Percentiles rank a stretch among this genome's conserved stretches.
Evolutionary conservation across 2,329 filamentous ascomycete species (phyloP).

Genomic region (Metarhizium rileyi): DNA sequence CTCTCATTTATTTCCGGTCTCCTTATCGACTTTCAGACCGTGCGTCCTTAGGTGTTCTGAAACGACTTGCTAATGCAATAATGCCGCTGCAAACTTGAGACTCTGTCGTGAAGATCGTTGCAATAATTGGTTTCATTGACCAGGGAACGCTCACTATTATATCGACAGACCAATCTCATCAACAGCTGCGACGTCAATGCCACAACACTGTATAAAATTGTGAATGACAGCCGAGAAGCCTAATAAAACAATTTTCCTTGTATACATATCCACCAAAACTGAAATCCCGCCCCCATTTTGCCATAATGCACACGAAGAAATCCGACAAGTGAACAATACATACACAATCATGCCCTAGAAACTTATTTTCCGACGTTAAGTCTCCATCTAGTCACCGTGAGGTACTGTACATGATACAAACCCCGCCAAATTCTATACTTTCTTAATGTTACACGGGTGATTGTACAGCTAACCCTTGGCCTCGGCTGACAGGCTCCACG

Average conservation of each 20-base stretch:
- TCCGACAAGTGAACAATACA: neutral
- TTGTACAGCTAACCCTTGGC: neutral
- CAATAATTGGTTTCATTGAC: neutral
- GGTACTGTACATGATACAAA: neutral
- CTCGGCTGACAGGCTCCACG: neutral
- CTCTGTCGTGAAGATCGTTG: neutral
- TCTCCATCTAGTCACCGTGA: neutral
- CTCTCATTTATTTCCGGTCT: too few relatives aligned
- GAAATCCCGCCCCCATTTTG: neutral
- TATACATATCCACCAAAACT: neutral
- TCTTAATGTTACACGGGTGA: neutral
- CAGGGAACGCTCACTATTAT: neutral
- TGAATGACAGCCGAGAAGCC: neutral
- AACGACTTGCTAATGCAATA: too few relatives aligned
- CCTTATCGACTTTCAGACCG: too few relatives aligned
- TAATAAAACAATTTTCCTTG: neutral
- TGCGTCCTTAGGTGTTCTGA: too few relatives aligned
- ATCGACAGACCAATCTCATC: neutral
- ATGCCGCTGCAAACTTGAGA: neutral
- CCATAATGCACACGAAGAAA: neutral
- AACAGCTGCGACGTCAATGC: neutral
- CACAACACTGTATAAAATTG: neutral
- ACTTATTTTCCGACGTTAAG: neutral
- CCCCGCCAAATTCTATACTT: neutral
- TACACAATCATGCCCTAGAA: neutral